Percentiles rank a stretch among this genome's conserved stretches.
Conservation (phyloP, 2,329 filamentous ascomycete species). For the Helotiales sp. region DNA sequence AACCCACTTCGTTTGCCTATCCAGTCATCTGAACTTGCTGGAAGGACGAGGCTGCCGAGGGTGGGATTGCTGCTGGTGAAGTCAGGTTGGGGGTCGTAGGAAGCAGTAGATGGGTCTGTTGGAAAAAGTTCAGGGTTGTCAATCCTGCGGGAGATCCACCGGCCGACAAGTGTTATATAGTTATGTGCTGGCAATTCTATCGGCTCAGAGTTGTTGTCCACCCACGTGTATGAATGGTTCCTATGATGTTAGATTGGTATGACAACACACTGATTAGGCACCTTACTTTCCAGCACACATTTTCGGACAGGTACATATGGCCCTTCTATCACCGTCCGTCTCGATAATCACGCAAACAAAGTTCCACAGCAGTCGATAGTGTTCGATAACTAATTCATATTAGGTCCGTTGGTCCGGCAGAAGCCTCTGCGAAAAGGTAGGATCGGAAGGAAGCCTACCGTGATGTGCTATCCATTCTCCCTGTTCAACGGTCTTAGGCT, state of each 20-base stretch:
- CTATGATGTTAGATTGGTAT: conserved; percentile 37
- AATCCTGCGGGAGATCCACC: conserved; percentile 96
- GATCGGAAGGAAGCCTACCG: conserved; percentile 56
- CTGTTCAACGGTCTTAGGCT: conserved; percentile 89
- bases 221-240: conserved; percentile 94
- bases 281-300: conserved; percentile 94
- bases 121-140: conserved; percentile 89
- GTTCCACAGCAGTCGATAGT: conserved; percentile 84
- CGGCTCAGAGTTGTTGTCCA: conserved; percentile 82
- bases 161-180: conserved; percentile 94
- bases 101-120: conserved; percentile 73
- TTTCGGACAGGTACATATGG: conserved; percentile 90
- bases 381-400: conserved; percentile 75
- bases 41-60: conserved; percentile 55
- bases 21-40: conserved; percentile 69
- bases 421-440: conserved; percentile 11
- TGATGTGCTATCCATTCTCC: conserved; percentile 97
- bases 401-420: too few species aligned
- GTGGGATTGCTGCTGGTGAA: conserved; percentile 39
- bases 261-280: too few species aligned
- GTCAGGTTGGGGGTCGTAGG: conserved; percentile 48
- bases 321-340: conserved; percentile 71
- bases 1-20: conserved; percentile 92
- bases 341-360: conserved; percentile 89
- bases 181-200: conserved; percentile 90